A percentile compares a stretch with the other conserved stretches of the same genome.
These are phyloP conservation scores for Suhomyces wounanorum DNA, from an alignment of 1,139 yeast genomes.

Conservation along the genomic window DNA sequence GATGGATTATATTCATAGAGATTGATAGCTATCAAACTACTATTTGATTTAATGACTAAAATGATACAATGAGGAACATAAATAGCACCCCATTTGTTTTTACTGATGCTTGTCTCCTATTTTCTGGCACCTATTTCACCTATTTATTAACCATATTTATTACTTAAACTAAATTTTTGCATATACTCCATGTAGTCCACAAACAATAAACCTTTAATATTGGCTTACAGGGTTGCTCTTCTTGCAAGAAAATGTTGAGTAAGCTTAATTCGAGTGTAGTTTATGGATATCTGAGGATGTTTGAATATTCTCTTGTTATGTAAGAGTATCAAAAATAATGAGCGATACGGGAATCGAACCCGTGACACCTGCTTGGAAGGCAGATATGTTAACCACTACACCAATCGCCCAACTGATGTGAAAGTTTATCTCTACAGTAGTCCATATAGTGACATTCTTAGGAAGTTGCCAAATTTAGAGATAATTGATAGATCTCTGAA, in stretches of 20 bases:
- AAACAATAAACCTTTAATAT: no score
- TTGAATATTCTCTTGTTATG: no score
- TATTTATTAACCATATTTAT: neutral
- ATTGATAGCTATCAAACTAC: neutral
- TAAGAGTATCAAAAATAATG: slow-evolving; percentile 36
- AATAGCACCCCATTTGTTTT: no score
- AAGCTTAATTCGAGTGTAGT: no score
- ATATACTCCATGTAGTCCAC: neutral
- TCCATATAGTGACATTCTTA: neutral
- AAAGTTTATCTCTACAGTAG: neutral
- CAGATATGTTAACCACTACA: slow-evolving; percentile 56
- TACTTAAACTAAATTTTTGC: neutral
- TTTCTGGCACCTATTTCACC: neutral
- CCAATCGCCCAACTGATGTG: slow-evolving; percentile 44
- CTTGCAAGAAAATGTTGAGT: no score
- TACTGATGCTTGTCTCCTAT: neutral
- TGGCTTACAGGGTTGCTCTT: no score
- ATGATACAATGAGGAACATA: neutral
- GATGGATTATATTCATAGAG: slow-evolving; percentile 35
- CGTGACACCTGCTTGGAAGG: slow-evolving; percentile 83
- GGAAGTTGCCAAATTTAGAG: neutral
- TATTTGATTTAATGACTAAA: neutral
- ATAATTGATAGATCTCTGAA: neutral
- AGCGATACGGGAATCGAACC: slow-evolving; percentile 83
- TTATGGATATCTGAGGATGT: no score